Evolutionary conservation across 2,329 filamentous ascomycete species (phyloP), one percentile per base, ranked within the genome.

Genomic region (Exserohilum rostratum): DNA sequence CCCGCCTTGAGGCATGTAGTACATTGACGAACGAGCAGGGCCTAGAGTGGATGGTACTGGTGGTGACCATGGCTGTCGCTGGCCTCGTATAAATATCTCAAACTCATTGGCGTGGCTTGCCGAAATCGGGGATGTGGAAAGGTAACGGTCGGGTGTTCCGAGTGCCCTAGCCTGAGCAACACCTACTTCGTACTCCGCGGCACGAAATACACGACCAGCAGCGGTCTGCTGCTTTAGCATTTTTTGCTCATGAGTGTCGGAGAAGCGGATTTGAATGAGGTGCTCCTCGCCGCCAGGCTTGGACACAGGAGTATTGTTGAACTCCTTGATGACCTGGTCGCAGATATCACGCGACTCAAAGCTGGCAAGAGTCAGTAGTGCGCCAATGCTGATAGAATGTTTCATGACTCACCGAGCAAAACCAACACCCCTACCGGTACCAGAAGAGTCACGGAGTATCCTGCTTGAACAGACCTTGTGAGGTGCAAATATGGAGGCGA

Each of bases 191-290:
- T 98, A 98, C 80, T 98, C 95, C 53, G 95, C 95, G 54, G 93
- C 95, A 55, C 95, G 91, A 79, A 96, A 98, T 71, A 96, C 91
- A 57, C 95, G 92, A 53, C 93, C 91, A 74, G 96, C 92, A 29
- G 95, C 92, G 37, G 93, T 98, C 73, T 97, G 90, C 61, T 95
- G 90, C 83, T 99, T 99, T 65, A 99, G 83, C 72, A 95, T 87
- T 81, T 99, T 99, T 77, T 99, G 95, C 59, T 93, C 90, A 50
- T 95, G 91, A 33, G 95, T 99, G 72, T 99, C 95, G 60, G 96
- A 93, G 75, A 96, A 99, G 62, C 95, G 93, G 65, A 99, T 92
- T 78, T 97, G 93, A 60, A 93, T 87, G 62, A 95, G 85, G 25
- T 89, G 87, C 68, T 96, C 91, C 30, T 90, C 87, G 35, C 90